Base-by-base conservation (phyloP, 768 basidiomycete species). In the Tylopilus vinaceipallidus region DNA sequence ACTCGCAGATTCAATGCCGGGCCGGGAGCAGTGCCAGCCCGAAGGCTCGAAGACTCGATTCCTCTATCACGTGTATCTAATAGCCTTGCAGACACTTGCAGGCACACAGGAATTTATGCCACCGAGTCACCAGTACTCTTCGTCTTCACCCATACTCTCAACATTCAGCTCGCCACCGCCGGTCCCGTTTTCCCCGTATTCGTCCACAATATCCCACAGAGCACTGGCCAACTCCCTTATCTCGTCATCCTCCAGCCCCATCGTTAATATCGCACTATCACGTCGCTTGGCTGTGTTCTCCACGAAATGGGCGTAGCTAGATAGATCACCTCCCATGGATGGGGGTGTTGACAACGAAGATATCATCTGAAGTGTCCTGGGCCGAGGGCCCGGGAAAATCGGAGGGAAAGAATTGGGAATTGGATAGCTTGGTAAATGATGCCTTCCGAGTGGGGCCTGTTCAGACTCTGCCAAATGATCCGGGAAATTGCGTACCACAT, bases 191-290 rank as follows among this genome's bases (percentile, higher is more conserved):
- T 57, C 70, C 17, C 65, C 72, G 41, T 70, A 73, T 16, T 49
- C 64, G 50, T 84, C 83, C 41, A 77, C 74, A 24, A 86, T 66
- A 17, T 73, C 76, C 84, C 86, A 85, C 40, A 87, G 58, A 34
- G 76, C 76, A 54, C 80, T 78, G 14, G 65, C 72, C 29, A 87
- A 63, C 43, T 84, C 84, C 47, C 60, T 73, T 45, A 84, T 56
- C 4, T 84, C 84, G 52, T 86, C 86, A 4, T 63, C 52, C 47
- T 82, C 77, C 17, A 81, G 43, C n/a, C 74, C 76, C 47, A 71
- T 63, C 24, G 60, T 50, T 5, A 59, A 55, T 16, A 73, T 61
- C 19, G 68, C 64, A 30, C 63, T 63, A 34, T 69, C 60, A 16
- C 68, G 74, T 40, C 71, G 74, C 46, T 72, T 70, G 3, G 73